Evolutionary conservation across 768 basidiomycete genomes (phyloP), one percentile per base, ranked within the genome.

Genomic region (Leccinum barrowsii): DNA sequence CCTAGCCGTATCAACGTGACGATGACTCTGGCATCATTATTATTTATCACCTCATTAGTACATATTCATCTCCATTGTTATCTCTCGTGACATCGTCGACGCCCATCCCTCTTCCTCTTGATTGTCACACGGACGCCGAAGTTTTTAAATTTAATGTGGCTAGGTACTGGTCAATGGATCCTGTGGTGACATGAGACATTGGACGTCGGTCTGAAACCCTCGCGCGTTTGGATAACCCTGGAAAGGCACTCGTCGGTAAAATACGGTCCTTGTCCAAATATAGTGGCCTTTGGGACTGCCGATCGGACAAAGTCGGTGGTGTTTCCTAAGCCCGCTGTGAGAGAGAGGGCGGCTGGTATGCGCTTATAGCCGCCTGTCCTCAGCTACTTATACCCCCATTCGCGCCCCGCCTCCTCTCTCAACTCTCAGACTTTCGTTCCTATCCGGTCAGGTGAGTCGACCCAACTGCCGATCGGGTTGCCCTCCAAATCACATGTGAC

Each of bases 21-120:
- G 55, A 60, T 58, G 60, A 65, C 58, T 19, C 26, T 64, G 57
- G 63, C 65, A 67, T 44, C 42, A 44, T 65, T 54, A 37, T 13
- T 71, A 68, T 70, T 66, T 72, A 71, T 71, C 60, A 56, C 50
- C 62, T 59, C 66, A 64, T 37, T 50, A 46, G 59, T 60, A 67
- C 57, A 67, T 63, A 58, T 51, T 44, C 52, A 59, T 59, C 17
- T 19, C 52, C 57, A 10, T 37, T 28, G 54, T 26, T 55, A 52
- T 58, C 34, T 56, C 42, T 54, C 61, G 59, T 56, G 54, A 56
- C 63, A 55, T 51, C 50, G 13, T 32, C 30, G 28, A 28, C 28
- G 28, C 57, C 59, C 54, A 50, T 42, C 46, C 58, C 13, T 52
- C 65, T 24, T 30, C 59, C 50, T 66, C 61, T 52, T 51, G 63